Conservation (phyloP, 1,284 basidiomycete species). For the Ustilago nuda region DNA sequence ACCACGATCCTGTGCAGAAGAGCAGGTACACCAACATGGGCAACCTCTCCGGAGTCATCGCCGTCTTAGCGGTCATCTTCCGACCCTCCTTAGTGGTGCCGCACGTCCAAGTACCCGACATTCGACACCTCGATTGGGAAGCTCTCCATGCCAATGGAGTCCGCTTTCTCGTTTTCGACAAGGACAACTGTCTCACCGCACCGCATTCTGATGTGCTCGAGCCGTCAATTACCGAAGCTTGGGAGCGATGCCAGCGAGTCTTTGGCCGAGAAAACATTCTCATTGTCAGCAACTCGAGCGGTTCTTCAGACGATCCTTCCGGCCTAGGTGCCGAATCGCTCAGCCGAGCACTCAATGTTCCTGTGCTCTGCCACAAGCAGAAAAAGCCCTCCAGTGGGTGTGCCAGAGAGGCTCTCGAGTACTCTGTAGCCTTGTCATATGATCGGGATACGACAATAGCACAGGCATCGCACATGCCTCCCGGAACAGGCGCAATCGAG, state of each 20-base stretch:
- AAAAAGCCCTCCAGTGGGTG: slow-evolving; percentile 80
- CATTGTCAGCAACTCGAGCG: slow-evolving; percentile 93
- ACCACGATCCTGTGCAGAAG: not conserved
- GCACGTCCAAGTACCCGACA: slow-evolving; percentile 80
- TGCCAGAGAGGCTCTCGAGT: slow-evolving; percentile 76
- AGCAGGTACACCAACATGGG: slow-evolving; percentile 19
- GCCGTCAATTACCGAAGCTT: slow-evolving; percentile 75
- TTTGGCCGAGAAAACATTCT: slow-evolving; percentile 86
- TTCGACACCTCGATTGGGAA: slow-evolving; percentile 86
- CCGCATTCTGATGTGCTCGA: slow-evolving; percentile 64
- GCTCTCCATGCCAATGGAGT: slow-evolving; percentile 82
- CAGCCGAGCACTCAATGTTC: slow-evolving; percentile 79
- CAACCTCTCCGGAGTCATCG: slow-evolving; percentile 81
- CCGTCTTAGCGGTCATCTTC: slow-evolving; percentile 79
- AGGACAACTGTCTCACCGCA: slow-evolving; percentile 86
- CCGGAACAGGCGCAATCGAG: slow-evolving; percentile 23
- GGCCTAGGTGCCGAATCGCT: slow-evolving; percentile 90
- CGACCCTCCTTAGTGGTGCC: slow-evolving; percentile 82
- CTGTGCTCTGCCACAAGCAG: slow-evolving; percentile 81
- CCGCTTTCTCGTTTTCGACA: slow-evolving; percentile 90
- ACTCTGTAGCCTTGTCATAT: slow-evolving; percentile 71
- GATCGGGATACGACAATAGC: slow-evolving; percentile 59
- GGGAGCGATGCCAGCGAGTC: slow-evolving; percentile 78
- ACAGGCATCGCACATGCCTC: slow-evolving; percentile 52
- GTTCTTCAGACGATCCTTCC: slow-evolving; percentile 82